phyloP scores from a whole-genome alignment of 768 basidiomycete genomes.

The Dacryopinax spathularia region DNA sequence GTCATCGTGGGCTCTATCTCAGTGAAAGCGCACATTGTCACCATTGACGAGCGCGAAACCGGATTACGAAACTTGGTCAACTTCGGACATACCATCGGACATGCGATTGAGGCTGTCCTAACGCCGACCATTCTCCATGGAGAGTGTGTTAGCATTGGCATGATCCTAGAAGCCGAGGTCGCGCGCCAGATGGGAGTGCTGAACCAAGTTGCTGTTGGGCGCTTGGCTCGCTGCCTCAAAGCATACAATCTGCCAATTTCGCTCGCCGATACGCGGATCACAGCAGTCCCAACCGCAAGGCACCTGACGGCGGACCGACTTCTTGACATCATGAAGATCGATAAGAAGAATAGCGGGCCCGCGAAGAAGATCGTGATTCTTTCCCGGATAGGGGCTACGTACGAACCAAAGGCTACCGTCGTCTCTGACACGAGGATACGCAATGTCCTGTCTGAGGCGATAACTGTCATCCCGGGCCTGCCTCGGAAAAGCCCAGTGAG shows the following conservation, averaged over 20 bases:
- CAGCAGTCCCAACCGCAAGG: conserved; percentile 52
- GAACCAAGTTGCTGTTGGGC: conserved; percentile 81
- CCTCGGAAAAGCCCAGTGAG: conserved; percentile 45
- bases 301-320: conserved; percentile 64
- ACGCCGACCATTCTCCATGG: conserved; percentile 91
- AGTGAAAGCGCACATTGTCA: conserved; percentile 94
- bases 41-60: conserved; percentile 90
- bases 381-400: conserved; percentile 77
- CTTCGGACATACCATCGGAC: conserved; percentile 96
- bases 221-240: conserved; percentile 73
- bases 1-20: conserved; percentile 87
- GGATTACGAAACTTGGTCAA: conserved; percentile 97
- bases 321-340: conserved; percentile 85
- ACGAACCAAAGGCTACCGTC: conserved; percentile 79
- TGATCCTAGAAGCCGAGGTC: conserved; percentile 92
- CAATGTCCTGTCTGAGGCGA: conserved; percentile 69
- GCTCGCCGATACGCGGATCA: conserved; percentile 62
- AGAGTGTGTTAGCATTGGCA: conserved; percentile 89
- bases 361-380: conserved; percentile 92
- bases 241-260: conserved; percentile 83
- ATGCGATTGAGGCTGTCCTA: conserved; percentile 92
- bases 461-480: conserved; percentile 52
- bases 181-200: conserved; percentile 78
- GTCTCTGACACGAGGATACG: conserved; percentile 70
- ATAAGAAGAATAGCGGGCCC: conserved; percentile 92